Evolutionary conservation across 257 asterid genomes (phyloP).

Genomic region (Salvia rosmarinus): DNA sequence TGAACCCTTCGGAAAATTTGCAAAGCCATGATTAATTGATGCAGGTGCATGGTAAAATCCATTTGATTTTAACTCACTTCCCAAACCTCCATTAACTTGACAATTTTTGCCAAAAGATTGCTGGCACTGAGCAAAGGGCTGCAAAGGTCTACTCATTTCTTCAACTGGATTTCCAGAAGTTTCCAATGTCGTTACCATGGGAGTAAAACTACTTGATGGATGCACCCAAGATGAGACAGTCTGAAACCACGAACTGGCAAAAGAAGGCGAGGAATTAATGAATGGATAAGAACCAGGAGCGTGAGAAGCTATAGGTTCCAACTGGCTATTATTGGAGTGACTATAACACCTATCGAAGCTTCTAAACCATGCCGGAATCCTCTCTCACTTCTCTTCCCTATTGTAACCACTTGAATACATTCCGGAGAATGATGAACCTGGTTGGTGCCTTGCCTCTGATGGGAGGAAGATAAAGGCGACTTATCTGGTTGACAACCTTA

Average conservation of each 20-base stretch:
- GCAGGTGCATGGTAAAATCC: slow-evolving; percentile 60
- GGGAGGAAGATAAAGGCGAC: slow-evolving; percentile 45
- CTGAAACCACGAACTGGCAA: slow-evolving; percentile 57
- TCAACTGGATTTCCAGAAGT: slow-evolving; percentile 52
- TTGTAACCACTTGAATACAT: slow-evolving; percentile 45
- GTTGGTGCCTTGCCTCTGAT: slow-evolving; percentile 45
- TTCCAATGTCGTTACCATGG: slow-evolving; percentile 50
- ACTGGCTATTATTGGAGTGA: slow-evolving; percentile 44
- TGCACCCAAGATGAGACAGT: slow-evolving; percentile 65
- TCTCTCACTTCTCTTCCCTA: slow-evolving; percentile 60
- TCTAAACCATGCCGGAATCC: slow-evolving; percentile 44
- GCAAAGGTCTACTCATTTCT: slow-evolving; percentile 42
- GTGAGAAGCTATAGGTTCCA: slow-evolving; percentile 54
- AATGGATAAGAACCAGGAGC: slow-evolving; percentile 46
- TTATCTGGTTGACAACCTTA: slow-evolving; percentile 50
- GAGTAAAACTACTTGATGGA: slow-evolving; percentile 51
- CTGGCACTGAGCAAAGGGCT: slow-evolving; percentile 45
- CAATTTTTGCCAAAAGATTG: slow-evolving; percentile 52
- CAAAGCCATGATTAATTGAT: slow-evolving; percentile 45
- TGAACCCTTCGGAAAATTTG: slow-evolving; percentile 36
- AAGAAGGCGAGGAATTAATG: slow-evolving; percentile 49
- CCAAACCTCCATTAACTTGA: slow-evolving; percentile 41
- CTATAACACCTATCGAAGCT: slow-evolving; percentile 44
- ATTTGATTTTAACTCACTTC: slow-evolving; percentile 42
- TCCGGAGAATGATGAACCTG: slow-evolving; percentile 48